Conservation (phyloP, 2,329 filamentous ascomycete genomes). For the Anisogramma anomala region DNA sequence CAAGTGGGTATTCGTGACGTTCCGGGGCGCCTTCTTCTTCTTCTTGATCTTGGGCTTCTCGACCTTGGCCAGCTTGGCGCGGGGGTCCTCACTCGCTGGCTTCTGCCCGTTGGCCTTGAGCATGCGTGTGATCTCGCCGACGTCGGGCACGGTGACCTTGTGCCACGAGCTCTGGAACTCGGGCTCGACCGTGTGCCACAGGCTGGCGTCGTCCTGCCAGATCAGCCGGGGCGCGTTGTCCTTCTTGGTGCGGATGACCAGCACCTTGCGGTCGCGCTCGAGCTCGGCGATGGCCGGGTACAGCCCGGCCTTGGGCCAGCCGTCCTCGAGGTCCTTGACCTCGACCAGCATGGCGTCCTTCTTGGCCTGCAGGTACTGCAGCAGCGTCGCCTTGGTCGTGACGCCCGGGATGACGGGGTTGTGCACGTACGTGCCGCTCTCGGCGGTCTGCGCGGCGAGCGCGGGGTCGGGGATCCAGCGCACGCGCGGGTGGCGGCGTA, state of each 20-base stretch:
- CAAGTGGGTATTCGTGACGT: slow-evolving; percentile 75
- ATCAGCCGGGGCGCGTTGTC: slow-evolving; percentile 77
- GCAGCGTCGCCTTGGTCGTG: slow-evolving; percentile 61
- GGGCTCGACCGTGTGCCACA: slow-evolving; percentile 63
- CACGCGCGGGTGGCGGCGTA: slow-evolving; percentile 52
- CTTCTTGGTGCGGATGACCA: slow-evolving; percentile 86
- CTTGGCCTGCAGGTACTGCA: slow-evolving; percentile 70
- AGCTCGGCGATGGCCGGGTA: slow-evolving; percentile 66
- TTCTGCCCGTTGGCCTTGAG: slow-evolving; percentile 69
- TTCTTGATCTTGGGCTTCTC: slow-evolving; percentile 62
- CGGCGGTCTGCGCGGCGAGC: slow-evolving; percentile 55
- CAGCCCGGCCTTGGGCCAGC: slow-evolving; percentile 64
- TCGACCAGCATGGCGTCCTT: slow-evolving; percentile 68
- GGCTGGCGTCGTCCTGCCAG: slow-evolving; percentile 75
- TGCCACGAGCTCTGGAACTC: slow-evolving; percentile 81
- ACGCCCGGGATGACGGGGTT: slow-evolving; percentile 72
- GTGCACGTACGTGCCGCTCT: slow-evolving; percentile 66
- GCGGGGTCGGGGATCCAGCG: slow-evolving; percentile 44
- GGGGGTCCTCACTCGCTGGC: slow-evolving; percentile 70
- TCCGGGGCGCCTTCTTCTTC: slow-evolving; percentile 54
- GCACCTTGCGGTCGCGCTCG: slow-evolving; percentile 65
- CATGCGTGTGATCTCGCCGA: slow-evolving; percentile 66
- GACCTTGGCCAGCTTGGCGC: slow-evolving; percentile 47
- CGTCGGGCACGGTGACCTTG: slow-evolving; percentile 62
- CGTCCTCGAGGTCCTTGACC: slow-evolving; percentile 89